Evolutionary conservation across 768 basidiomycete species (phyloP).

Genomic region (Rhizopogon rudus): DNA sequence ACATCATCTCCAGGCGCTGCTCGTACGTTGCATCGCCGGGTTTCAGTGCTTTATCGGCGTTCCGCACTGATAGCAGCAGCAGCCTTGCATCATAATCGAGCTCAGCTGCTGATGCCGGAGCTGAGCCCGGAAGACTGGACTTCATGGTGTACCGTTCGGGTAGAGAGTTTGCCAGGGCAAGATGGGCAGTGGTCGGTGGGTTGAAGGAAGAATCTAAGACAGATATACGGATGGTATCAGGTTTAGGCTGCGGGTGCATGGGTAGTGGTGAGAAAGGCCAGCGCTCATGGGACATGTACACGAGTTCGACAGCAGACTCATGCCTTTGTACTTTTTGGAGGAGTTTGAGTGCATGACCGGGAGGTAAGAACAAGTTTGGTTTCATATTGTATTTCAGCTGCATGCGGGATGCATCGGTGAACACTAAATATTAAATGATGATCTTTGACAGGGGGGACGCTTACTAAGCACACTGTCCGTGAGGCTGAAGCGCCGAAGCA

Average conservation of each 20-base stretch:
- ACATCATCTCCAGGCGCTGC: constrained; percentile 90
- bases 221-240: constrained; percentile 44
- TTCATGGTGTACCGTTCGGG: constrained; percentile 6
- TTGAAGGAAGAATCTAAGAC: constrained; percentile 94
- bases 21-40: constrained; percentile 64
- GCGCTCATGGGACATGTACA: constrained; percentile 51
- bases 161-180: constrained; percentile 58
- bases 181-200: constrained; percentile 84
- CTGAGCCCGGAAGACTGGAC: background rate
- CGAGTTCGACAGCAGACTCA: constrained; percentile 47
- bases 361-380: constrained; percentile 4
- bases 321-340: constrained; percentile 39
- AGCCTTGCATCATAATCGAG: constrained; percentile 66
- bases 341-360: constrained; percentile 12
- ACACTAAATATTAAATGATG: too few relatives aligned
- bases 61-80: constrained; percentile 77
- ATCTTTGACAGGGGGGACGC: too few relatives aligned
- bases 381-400: background rate
- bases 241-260: constrained; percentile 1
- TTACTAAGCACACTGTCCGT: too few relatives aligned
- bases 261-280: constrained; percentile 52
- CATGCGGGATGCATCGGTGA: too few relatives aligned
- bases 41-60: constrained; percentile 78
- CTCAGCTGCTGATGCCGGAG: constrained; percentile 1
- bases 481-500: too few relatives aligned